Evolutionary conservation across 805 yeast genomes (phyloP), one percentile per base, ranked within the genome.

Genomic region (Tetrapisispora taiwanensis): DNA sequence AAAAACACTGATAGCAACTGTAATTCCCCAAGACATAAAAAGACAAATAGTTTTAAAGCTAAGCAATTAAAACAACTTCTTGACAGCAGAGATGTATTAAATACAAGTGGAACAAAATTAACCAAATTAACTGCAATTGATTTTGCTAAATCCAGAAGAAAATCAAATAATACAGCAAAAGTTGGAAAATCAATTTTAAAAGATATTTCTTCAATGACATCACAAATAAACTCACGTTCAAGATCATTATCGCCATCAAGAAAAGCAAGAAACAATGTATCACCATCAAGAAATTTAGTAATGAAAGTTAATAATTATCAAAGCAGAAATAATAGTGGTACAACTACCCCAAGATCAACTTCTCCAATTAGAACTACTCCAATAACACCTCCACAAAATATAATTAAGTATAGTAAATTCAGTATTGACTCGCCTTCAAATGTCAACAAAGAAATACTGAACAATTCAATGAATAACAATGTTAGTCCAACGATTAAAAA

Each of bases 41-140:
- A 63, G 43, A 60, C 65, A 3, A 62, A 62, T 45, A 60, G 66
- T 40, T 63, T 62, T 43, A 63, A 62, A 48, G 67, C 67, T 2
- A 47, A 62, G 43, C 62, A 62, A 48, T 39, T 62, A 42, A 63
- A 62, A 39, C 57, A 56, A 30, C 44, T 63, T 39, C 46, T 63
- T 30, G 55, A 54, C 30, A 52, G 56, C 39, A 54, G 68, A 44
- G 62, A 61, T 41, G 40, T 59, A 7, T 44, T 62, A 13, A 42
- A 32, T 36, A 30, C 17, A 15, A 31, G 10, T 18, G 19, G 30
- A 1, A 19, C n/a, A 17, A 22, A 22, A 22, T 14, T 36, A 4
- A 34, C 33, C 4, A 41, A 35, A 28, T 7, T 20, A 20, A 36
- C 40, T 20, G 14, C 15, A 4, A 12, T 17, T 9, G 30, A 42